Evolutionary conservation across 2,329 filamentous ascomycete genomes (phyloP).

Genomic region (Colletotrichum theobromicola): DNA sequence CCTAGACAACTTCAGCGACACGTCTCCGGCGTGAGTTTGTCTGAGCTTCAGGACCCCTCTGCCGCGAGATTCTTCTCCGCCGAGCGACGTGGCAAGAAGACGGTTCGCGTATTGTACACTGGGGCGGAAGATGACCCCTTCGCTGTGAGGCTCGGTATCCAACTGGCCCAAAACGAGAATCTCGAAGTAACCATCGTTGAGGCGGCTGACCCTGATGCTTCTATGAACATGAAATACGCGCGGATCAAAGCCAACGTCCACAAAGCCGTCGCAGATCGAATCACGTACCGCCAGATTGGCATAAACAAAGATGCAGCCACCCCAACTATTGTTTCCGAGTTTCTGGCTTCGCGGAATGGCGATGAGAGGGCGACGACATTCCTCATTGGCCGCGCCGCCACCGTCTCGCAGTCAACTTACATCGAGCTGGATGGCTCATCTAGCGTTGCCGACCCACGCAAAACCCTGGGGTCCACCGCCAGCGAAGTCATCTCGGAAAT

Average conservation of each 20-base stretch:
- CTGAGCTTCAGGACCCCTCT: background rate
- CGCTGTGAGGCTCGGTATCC: background rate
- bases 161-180: background rate
- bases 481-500: background rate
- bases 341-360: background rate
- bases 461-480: background rate
- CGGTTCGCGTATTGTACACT: background rate
- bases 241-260: background rate
- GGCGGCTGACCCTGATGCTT: background rate
- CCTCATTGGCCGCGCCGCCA: background rate
- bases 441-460: background rate
- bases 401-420: background rate
- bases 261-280: background rate
- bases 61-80: constrained; percentile 1
- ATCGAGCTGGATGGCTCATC: background rate
- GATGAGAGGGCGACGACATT: background rate
- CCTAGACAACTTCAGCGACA: background rate
- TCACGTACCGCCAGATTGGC: background rate
- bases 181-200: background rate
- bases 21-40: background rate
- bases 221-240: background rate
- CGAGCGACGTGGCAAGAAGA: background rate
- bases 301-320: background rate
- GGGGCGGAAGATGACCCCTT: background rate
- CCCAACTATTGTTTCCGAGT: background rate